A percentile compares a stretch with the other conserved stretches of the same genome.
Evolutionary conservation across 495 filamentous ascomycete species (phyloP).

Genomic region (Xylaria sp.): DNA sequence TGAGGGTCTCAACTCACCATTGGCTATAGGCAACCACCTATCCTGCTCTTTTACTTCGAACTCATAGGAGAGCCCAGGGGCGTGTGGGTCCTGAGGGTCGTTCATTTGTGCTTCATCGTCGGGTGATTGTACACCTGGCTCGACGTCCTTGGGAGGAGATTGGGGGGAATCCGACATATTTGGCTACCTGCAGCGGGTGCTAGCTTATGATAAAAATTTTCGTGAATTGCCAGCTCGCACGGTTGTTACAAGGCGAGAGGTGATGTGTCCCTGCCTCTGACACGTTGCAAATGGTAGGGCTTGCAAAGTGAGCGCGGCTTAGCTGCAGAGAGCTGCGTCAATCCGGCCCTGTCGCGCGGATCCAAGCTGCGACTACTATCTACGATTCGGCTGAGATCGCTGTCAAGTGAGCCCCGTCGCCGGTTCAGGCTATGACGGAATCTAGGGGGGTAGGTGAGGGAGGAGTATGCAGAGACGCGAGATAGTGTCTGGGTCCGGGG

Average conservation of each 20-base stretch:
- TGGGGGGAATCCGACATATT: constrained; percentile 96
- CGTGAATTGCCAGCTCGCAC: constrained; percentile 60
- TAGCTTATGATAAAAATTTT: constrained; percentile 65
- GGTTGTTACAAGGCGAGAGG: constrained; percentile 52
- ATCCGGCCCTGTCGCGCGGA: constrained; percentile 51
- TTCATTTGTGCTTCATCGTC: constrained; percentile 77
- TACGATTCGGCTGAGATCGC: constrained; percentile 46
- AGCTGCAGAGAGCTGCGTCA: constrained; percentile 57
- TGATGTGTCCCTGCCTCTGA: constrained; percentile 61
- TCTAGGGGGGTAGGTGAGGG: constrained; percentile 43
- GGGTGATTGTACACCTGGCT: constrained; percentile 90
- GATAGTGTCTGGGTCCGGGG: constrained; percentile 19
- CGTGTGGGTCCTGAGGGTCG: constrained; percentile 65
- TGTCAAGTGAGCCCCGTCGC: constrained; percentile 46
- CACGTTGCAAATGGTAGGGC: constrained; percentile 62
- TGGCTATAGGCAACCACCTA: constrained; percentile 99
- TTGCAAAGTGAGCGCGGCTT: constrained; percentile 55
- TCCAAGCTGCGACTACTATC: constrained; percentile 47
- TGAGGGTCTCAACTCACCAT: constrained; percentile 77
- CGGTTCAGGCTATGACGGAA: constrained; percentile 57
- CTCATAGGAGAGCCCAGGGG: constrained; percentile 73
- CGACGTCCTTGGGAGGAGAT: constrained; percentile 92
- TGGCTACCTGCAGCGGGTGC: constrained; percentile 71
- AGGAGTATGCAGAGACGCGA: constrained; percentile 40
- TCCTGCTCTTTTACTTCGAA: constrained; percentile 99